Evolutionary conservation across 2,329 filamentous ascomycete genomes (phyloP).

Genomic region (Colletotrichum sp.): DNA sequence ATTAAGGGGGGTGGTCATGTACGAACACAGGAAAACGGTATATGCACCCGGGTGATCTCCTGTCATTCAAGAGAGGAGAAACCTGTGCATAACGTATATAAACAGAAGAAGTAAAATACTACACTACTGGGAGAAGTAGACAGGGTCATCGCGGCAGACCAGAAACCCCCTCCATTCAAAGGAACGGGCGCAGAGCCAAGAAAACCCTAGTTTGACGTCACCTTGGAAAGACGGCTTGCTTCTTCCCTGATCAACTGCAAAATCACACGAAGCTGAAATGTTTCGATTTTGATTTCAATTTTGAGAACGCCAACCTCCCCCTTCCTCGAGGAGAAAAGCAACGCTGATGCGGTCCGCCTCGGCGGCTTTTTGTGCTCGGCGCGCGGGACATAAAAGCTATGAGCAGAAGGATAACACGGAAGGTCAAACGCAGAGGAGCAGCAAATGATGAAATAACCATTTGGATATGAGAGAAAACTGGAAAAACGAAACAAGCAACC

Average conservation of each 20-base stretch:
- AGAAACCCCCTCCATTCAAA: neutral
- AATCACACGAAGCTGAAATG: neutral
- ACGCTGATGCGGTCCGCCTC: slow-evolving; percentile 21
- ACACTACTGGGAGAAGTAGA: neutral
- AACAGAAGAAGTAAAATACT: neutral
- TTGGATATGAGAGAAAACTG: neutral
- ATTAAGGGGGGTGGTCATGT: neutral
- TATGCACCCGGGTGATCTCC: neutral
- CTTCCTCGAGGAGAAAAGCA: neutral
- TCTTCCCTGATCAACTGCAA: neutral
- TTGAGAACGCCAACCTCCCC: slow-evolving; percentile 4
- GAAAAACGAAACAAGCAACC: neutral
- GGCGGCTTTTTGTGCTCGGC: neutral
- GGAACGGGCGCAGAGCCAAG: neutral
- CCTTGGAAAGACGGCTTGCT: neutral
- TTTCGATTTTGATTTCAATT: neutral
- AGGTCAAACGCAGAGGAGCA: neutral
- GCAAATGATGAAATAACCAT: neutral
- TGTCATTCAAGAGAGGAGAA: neutral
- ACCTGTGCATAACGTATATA: neutral
- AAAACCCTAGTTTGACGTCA: neutral
- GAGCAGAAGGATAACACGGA: neutral
- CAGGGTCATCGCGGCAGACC: neutral
- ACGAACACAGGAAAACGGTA: neutral
- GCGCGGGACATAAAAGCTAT: neutral